Evolutionary conservation across 2,329 filamentous ascomycete species (phyloP), one percentile per base, ranked within the genome.

Genomic region (Xylaria sp.): DNA sequence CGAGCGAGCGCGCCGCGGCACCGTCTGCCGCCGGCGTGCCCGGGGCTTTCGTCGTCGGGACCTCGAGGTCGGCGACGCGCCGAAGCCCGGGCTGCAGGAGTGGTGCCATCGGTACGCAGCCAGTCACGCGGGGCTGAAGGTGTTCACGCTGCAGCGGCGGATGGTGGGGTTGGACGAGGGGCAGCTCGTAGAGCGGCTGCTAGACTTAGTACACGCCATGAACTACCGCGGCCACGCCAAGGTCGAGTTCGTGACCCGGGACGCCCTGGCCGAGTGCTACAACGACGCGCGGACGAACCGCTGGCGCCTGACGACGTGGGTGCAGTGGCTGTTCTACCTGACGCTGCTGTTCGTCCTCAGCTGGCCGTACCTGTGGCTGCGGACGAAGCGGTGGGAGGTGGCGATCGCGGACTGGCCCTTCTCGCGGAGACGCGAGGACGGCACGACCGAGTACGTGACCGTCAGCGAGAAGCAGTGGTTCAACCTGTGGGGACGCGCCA

Each of bases 71-170:
- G 75, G 76, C 9, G 57, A 62, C 21, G 54, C 60, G 8, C 62
- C 62, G 54, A 73, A 71, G 65, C 78, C 64, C 34, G 72, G 63
- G 18, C 69, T 85, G 9, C 69, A 68, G 19, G 80, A 86, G 54
- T 92, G 89, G 88, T 90, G 87, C 63, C 81, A 87, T 53, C 79
- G 80, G 38, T 92, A 84, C 71, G 86, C 83, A 63, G 80, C 80
- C 2, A 84, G 80, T 59, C 73, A 76, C 19, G 76, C 83, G 1
- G 74, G 74, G 7, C 74, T 90, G 29, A 87, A 87, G 65, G 76
- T 71, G 41, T 84, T 88, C 59, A 65, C 71, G 1, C 70, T 87
- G 18, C 72, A 74, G 58, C 76, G 83, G 7, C 71, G 71, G 26
- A 74, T 91, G 44, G 69, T 76, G 0, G 87, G 88, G 19, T 82